Percentiles rank a stretch among this genome's conserved stretches.
Conservation (phyloP, 1,284 basidiomycete genomes). For the Cutaneotrichosporon arboriforme region DNA sequence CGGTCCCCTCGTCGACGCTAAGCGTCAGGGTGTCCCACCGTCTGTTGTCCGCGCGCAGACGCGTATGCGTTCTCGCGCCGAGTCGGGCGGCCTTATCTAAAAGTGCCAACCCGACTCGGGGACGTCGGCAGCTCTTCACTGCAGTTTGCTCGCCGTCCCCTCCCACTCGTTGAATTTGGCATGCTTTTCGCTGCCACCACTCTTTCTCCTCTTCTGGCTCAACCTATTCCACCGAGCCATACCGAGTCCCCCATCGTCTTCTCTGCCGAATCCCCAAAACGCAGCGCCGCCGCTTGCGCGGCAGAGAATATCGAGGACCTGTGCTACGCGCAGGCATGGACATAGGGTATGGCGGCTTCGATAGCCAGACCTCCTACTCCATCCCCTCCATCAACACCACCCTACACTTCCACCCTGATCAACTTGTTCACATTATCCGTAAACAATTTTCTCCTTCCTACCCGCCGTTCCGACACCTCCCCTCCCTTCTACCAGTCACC, state of each 20-base stretch:
- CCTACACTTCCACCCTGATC: conserved; percentile 10
- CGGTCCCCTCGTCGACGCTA: conserved; percentile 47
- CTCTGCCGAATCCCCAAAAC: conserved; percentile 35
- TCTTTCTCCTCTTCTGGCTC: conserved; percentile 30
- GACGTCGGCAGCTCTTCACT: conserved; percentile 3
- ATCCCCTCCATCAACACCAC: not conserved
- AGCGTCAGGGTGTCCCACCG: conserved; percentile 43
- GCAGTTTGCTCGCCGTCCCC: conserved; percentile 4
- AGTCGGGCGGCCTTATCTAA: conserved; percentile 40
- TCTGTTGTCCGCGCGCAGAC: conserved; percentile 43
- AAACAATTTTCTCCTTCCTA: conserved; percentile 8
- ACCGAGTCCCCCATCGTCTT: conserved; percentile 28
- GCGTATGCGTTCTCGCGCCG: conserved; percentile 39
- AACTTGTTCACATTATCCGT: conserved; percentile 1
- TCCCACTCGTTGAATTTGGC: conserved; percentile 24
- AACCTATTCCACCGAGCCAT: conserved; percentile 25
- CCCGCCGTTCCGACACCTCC: conserved; percentile 2
- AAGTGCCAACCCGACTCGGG: conserved; percentile 3
- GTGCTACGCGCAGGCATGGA: conserved; percentile 42
- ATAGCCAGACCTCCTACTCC: conserved; percentile 35
- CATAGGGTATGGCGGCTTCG: conserved; percentile 41
- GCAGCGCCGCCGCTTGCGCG: conserved; percentile 44
- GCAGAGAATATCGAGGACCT: conserved; percentile 31
- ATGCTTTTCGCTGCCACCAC: conserved; percentile 37
- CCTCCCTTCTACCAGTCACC: conserved; percentile 3